These are phyloP conservation scores for Ettlia oleoabundans DNA, from an alignment of 139 green algal genomes.

Conservation along the genomic window DNA sequence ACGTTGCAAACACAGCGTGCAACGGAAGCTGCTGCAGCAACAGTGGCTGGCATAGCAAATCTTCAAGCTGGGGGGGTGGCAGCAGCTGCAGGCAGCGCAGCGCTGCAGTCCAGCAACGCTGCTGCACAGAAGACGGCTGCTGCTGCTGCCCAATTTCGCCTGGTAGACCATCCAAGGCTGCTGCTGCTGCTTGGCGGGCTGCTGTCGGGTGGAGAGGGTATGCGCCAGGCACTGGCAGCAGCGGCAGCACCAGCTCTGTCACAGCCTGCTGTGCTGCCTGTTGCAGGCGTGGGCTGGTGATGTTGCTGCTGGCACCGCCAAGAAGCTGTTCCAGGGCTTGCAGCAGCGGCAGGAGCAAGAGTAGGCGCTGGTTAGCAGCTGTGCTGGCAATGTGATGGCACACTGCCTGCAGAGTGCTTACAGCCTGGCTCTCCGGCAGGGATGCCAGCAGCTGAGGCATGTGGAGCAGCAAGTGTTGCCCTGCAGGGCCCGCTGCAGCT, in stretches of 20 bases:
- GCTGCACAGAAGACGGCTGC: neutral
- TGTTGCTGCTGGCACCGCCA: too few relatives aligned
- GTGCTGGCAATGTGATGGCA: neutral
- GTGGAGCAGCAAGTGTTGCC: neutral
- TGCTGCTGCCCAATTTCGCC: neutral
- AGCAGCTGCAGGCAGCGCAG: neutral
- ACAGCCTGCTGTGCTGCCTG: neutral
- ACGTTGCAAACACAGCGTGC: neutral
- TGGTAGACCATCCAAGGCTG: too few relatives aligned
- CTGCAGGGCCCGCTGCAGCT: neutral
- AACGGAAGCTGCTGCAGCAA: neutral
- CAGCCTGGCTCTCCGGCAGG: constrained; percentile 32
- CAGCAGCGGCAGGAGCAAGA: constrained; percentile 8
- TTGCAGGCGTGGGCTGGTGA: neutral
- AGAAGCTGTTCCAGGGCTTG: neutral
- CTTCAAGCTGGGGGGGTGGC: neutral
- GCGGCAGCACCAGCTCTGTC: neutral
- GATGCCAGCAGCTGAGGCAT: constrained; percentile 22
- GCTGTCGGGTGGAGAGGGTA: neutral
- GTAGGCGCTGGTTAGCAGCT: neutral
- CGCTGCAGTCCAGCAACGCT: neutral
- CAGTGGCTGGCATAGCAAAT: neutral
- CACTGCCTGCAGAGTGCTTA: neutral
- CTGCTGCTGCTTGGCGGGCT: neutral
- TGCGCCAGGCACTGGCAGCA: neutral